Conservation (phyloP, 805 yeast genomes). For the Metschnikowia gelsemii region DNA sequence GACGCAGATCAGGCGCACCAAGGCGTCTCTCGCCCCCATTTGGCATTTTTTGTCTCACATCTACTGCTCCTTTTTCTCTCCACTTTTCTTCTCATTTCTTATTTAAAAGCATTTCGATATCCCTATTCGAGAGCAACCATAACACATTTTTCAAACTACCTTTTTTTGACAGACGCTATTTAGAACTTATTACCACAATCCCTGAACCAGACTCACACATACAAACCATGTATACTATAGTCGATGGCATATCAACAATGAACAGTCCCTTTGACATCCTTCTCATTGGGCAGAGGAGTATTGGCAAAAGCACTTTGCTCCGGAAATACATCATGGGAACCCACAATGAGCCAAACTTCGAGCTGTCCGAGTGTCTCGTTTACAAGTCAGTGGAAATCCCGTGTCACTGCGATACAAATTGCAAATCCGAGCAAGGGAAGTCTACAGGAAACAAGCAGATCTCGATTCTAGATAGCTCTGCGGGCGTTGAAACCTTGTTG, state of each 20-base stretch:
- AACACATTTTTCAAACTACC: no score
- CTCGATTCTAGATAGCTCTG: slow-evolving; percentile 33
- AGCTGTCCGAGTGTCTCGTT: slow-evolving; percentile 14
- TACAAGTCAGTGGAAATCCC: slow-evolving; percentile 10
- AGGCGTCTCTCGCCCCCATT: no score
- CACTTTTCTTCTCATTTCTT: no score
- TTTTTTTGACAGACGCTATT: no score
- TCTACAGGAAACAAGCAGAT: slow-evolving; percentile 22
- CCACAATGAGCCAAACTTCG: slow-evolving; percentile 8
- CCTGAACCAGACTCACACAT: no score
- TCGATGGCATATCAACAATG: slow-evolving; percentile 17
- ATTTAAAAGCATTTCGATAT: no score
- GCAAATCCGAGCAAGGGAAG: neutral
- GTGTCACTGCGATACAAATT: neutral
- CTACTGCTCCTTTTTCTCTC: no score
- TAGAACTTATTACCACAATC: no score
- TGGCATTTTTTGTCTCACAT: no score
- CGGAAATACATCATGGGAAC: slow-evolving; percentile 17
- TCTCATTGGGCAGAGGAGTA: slow-evolving; percentile 17
- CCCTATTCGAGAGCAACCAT: no score
- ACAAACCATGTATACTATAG: slow-evolving; percentile 8
- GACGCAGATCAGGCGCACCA: no score
- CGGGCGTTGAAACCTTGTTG: slow-evolving; percentile 28
- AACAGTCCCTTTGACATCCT: slow-evolving; percentile 18
- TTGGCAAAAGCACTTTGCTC: slow-evolving; percentile 20